Percentiles rank a stretch among this genome's conserved stretches.
Conservation (phyloP, 176 grass and related monocot genomes). For the Oryza officinalis region DNA sequence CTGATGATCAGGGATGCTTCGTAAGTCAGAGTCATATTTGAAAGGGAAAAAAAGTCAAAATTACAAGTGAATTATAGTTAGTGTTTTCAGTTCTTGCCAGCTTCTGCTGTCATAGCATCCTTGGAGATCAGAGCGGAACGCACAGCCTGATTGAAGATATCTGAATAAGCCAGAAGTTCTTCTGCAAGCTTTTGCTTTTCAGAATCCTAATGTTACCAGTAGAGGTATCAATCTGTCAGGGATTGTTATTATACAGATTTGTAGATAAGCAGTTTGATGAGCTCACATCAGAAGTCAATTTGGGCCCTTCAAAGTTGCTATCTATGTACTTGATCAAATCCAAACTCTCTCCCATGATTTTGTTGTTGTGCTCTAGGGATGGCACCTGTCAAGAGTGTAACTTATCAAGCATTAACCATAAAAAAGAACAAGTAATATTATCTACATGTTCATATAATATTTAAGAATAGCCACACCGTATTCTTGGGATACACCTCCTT, state of each 20-base stretch:
- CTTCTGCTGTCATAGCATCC: constrained; percentile 34
- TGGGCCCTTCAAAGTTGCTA: constrained; percentile 56
- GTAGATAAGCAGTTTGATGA: neutral
- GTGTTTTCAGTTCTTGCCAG: constrained; percentile 32
- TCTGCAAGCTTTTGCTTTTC: constrained; percentile 56
- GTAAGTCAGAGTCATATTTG: constrained; percentile 13
- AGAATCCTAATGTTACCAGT: constrained; percentile 44
- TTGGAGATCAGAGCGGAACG: constrained; percentile 29
- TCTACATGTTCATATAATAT: neutral
- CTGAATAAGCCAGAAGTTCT: constrained; percentile 57
- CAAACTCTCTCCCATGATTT: constrained; percentile 65
- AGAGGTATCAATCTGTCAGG: neutral
- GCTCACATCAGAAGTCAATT: constrained; percentile 52
- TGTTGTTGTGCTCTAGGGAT: constrained; percentile 68
- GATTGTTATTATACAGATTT: neutral
- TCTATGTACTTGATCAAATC: constrained; percentile 76
- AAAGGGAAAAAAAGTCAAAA: neutral
- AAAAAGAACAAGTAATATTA: too few species aligned
- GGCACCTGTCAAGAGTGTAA: constrained; percentile 45
- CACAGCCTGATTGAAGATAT: constrained; percentile 40
- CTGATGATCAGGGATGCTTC: constrained; percentile 34
- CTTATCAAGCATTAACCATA: neutral
- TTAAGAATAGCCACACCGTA: constrained; percentile 36
- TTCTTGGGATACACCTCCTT: constrained; percentile 56
- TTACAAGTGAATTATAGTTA: neutral